phyloP scores from a whole-genome alignment of 441 rosid species.

The Adansonia gregorii region DNA sequence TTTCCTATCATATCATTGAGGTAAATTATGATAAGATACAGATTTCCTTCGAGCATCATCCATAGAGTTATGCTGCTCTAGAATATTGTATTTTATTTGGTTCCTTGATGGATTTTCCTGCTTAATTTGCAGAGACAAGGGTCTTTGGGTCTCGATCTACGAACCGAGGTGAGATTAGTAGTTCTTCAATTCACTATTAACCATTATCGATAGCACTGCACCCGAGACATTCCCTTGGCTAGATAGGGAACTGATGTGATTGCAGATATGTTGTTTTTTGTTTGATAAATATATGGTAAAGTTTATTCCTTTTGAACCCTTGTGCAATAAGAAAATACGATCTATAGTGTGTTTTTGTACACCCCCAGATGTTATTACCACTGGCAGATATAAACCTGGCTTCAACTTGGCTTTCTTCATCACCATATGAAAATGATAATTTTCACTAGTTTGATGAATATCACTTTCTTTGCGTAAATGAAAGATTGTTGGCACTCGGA shows the following conservation, averaged over 20 bases:
- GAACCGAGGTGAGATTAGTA: constrained; percentile 54
- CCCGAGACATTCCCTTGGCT: neutral
- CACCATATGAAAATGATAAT: neutral
- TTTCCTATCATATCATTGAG: neutral
- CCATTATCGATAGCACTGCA: neutral
- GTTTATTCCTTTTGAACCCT: neutral
- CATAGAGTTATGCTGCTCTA: neutral
- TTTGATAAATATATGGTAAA: no score
- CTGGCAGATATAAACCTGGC: neutral
- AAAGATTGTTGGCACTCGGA: neutral
- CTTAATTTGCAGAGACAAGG: constrained; percentile 43
- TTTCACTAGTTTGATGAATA: neutral
- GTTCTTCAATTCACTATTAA: neutral
- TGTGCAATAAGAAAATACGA: neutral
- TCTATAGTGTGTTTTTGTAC: neutral
- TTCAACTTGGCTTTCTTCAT: neutral
- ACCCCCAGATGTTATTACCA: neutral
- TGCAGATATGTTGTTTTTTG: neutral
- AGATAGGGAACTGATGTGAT: neutral
- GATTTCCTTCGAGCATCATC: neutral
- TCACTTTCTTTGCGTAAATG: neutral
- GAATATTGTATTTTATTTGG: neutral
- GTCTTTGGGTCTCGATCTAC: constrained; percentile 48
- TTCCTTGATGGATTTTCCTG: constrained; percentile 16
- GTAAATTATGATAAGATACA: neutral